A percentile compares a stretch with the other conserved stretches of the same genome.
Conservation (phyloP, 2,329 filamentous ascomycete genomes). For the Aulographum hederae region DNA sequence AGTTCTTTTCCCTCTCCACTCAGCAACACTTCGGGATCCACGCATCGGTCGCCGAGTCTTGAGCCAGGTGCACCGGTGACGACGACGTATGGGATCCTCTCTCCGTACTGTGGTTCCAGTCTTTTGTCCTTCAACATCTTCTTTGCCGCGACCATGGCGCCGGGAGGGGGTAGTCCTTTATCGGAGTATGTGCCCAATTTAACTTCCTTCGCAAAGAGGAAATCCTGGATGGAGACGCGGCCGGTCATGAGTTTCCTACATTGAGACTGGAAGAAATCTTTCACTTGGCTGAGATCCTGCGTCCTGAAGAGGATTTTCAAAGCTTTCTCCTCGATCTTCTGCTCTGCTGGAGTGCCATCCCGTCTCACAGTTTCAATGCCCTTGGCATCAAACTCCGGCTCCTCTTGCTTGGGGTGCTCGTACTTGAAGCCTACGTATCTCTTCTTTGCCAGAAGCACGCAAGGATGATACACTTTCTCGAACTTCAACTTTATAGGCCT, state of each 20-base stretch:
- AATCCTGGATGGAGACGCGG: constrained; percentile 78
- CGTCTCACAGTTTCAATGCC: constrained; percentile 94
- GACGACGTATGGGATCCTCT: constrained; percentile 89
- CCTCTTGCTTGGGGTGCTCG: constrained; percentile 54
- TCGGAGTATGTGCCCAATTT: constrained; percentile 77
- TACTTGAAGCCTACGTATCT: constrained; percentile 98
- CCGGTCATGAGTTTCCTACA: constrained; percentile 87
- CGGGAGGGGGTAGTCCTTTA: constrained; percentile 62
- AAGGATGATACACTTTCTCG: constrained; percentile 95
- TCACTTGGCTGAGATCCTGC: constrained; percentile 73
- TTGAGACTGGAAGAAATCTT: constrained; percentile 74
- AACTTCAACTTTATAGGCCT: constrained; percentile 91
- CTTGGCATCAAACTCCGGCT: constrained; percentile 90
- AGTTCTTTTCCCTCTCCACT: constrained; percentile 60
- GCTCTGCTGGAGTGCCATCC: constrained; percentile 86
- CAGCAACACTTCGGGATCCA: constrained; percentile 69
- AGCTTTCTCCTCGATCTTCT: constrained; percentile 89
- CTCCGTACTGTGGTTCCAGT: constrained; percentile 82
- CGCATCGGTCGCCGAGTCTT: constrained; percentile 72
- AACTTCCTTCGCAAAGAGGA: constrained; percentile 88
- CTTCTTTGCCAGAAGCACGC: constrained; percentile 87
- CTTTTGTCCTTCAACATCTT: constrained; percentile 75
- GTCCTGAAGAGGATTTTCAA: constrained; percentile 81
- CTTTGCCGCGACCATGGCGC: constrained; percentile 72
- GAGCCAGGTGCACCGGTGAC: constrained; percentile 75